Evolutionary conservation across 495 filamentous ascomycete genomes (phyloP), one percentile per base, ranked within the genome.

Genomic region (Talaromyces stipitatus): DNA sequence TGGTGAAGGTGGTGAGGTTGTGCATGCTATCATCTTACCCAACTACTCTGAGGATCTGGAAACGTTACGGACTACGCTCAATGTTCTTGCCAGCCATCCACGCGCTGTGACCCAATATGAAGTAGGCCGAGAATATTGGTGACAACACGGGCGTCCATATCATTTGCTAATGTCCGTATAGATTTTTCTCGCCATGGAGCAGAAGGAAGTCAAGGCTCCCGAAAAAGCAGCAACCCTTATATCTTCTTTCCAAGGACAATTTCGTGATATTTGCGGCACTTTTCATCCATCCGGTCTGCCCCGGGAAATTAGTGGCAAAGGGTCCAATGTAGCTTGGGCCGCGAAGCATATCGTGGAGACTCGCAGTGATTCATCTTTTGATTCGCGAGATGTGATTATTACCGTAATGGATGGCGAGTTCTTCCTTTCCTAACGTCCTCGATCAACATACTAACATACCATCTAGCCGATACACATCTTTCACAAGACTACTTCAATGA

Each of bases 131-230:
- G 16, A 78, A 41, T 22, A 16, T 50, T 23, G 47, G 26, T 54
- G 22, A 51, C 28, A 46, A 60, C 56, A 26, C 29, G 26, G 14
- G 26, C 29, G n/a, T 20, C 4, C 36, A 66, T 63, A 45, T 64
- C n/a, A 33, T 33, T 33, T 12, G 24, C 58, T 47, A 54, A 57
- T 4, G 59, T 22, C 4, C 36, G 9, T 54, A 22, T 63, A 88
- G 84, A 69, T 88, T 47, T 85, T 82, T 63, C 74, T 88, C n/a
- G 85, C 83, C n/a, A 86, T 88, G 84, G 85, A 88, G 60, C 69
- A 80, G 50, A 78, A 84, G 50, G 84, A 88, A 64, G 61, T 60
- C 46, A 70, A 76, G 26, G 73, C 74, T 11, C 68, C 76, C 24
- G 66, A 73, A 26, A 87, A 86, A 66, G 83, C 84, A 12, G 61